Evolutionary conservation across 148 eudicot genomes (phyloP).

Genomic region (Euryodendron excelsum): DNA sequence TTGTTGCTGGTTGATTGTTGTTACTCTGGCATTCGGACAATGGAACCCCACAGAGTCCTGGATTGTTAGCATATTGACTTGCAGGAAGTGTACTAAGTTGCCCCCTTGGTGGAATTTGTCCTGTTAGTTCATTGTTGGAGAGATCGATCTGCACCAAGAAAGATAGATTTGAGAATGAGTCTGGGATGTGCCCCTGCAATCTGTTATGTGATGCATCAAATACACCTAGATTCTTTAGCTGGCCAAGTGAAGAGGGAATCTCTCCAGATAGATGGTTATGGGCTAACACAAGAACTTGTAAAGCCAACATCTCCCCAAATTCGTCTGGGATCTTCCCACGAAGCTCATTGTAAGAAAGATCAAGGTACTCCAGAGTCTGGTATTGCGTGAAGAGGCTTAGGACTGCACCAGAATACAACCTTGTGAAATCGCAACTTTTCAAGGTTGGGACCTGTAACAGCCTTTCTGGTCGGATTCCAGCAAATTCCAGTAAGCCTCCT

Average conservation of each 20-base stretch:
- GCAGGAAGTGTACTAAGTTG: constrained; percentile 93
- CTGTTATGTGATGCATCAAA: constrained; percentile 87
- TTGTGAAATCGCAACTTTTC: constrained; percentile 75
- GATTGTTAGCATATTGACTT: constrained; percentile 74
- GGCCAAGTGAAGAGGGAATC: constrained; percentile 70
- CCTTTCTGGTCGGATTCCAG: constrained; percentile 89
- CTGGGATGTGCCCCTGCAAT: constrained; percentile 80
- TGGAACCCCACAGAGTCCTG: constrained; percentile 88
- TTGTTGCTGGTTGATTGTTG: constrained; percentile 17
- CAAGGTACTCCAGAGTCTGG: constrained; percentile 87
- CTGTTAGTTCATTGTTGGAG: constrained; percentile 75
- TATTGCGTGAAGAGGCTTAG: constrained; percentile 76
- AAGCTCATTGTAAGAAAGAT: constrained; percentile 80
- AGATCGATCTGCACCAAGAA: constrained; percentile 90
- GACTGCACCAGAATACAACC: constrained; percentile 80
- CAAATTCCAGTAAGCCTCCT: constrained; percentile 82
- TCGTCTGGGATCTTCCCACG: constrained; percentile 77
- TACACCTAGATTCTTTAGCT: constrained; percentile 79
- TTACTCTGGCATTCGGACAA: constrained; percentile 52
- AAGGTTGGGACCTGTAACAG: constrained; percentile 66
- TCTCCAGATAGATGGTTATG: constrained; percentile 82
- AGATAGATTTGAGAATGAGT: constrained; percentile 74
- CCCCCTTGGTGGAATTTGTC: constrained; percentile 75
- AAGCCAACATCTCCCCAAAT: constrained; percentile 85
- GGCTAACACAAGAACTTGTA: constrained; percentile 78